Evolutionary conservation across 192 early-diverging fungal genomes (phyloP), one percentile per base, ranked within the genome.

Genomic region (Coemansia sp.): DNA sequence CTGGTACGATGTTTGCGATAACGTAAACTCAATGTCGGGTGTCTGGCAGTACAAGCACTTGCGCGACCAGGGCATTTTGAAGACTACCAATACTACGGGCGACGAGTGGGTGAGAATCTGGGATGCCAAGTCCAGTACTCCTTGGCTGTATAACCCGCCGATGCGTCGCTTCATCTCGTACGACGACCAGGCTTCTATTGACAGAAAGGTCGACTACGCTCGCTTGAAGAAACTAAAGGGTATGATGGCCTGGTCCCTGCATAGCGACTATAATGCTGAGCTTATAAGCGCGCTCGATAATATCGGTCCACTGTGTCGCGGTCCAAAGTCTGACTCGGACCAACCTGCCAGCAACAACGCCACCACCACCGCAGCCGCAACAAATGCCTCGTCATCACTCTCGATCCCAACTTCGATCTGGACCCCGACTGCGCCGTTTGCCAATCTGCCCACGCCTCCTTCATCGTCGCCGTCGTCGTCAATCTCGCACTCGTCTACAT

Each of bases 111-210:
- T 71, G 7, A 68, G 84, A 0, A 59, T 84, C 49, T 87, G 86
- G 87, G 87, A 90, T 63, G 62, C 81, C 15, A 45, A 58, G 41
- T 68, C 85, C 14, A 61, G 85, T 32, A 86, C 84, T 20, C 87
- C 87, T 31, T 86, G 87, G 80, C 61, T 83, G 64, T 87, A 85
- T 47, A 87, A 87, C 49, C 76, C 85, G 10, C 66, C 78, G 8
- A 82, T 78, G 64, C 87, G 88, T 38, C 79, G 85, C 7, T 94
- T 88, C 59, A 85, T 94, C 38, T 90, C 91, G 10, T 94, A 93
- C 66, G 93, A 94, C 61, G 93, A 94, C 64, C 78, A 85, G n/a
- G 67, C 80, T 35, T 92, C 90, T 2, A 36, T 93, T 6, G 68
- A 72, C 6, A 65, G 76, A 47, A 94, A 94, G 67, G 85, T 90